Evolutionary conservation across 1,139 yeast genomes (phyloP).

Genomic region (Protomyces pachydermus): DNA sequence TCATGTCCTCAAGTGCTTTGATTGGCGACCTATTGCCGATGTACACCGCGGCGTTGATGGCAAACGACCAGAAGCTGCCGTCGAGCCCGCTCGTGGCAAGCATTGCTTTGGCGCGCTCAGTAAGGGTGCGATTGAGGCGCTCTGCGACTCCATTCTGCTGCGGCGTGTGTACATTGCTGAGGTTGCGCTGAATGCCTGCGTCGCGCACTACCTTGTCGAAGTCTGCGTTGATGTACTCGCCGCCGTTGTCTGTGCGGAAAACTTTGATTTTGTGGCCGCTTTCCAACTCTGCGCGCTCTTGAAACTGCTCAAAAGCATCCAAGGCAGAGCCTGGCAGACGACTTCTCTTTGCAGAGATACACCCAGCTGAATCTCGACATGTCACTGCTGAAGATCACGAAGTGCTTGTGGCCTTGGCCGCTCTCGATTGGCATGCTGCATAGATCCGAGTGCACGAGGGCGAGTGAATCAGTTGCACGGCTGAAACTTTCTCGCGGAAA

Average conservation of each 20-base stretch:
- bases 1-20: neutral
- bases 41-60: neutral
- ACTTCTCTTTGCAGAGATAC: no score
- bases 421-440: neutral
- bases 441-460: neutral
- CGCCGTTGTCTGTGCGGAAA: neutral
- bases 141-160: slow-evolving; percentile 28
- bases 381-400: neutral
- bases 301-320: neutral
- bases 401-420: neutral
- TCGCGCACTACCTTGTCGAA: neutral
- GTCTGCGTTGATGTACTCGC: neutral
- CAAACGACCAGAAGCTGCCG: neutral
- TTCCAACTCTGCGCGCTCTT: neutral
- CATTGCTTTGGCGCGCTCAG: neutral
- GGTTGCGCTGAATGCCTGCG: neutral
- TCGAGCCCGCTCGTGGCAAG: neutral
- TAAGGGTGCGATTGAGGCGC: slow-evolving; percentile 18
- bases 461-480: neutral
- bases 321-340: neutral
- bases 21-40: neutral
- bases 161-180: slow-evolving; percentile 9
- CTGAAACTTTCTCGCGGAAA: neutral
- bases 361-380: no score
- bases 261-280: neutral